phyloP scores from a whole-genome alignment of 306 rosid species.

The Clitoria ternatea region DNA sequence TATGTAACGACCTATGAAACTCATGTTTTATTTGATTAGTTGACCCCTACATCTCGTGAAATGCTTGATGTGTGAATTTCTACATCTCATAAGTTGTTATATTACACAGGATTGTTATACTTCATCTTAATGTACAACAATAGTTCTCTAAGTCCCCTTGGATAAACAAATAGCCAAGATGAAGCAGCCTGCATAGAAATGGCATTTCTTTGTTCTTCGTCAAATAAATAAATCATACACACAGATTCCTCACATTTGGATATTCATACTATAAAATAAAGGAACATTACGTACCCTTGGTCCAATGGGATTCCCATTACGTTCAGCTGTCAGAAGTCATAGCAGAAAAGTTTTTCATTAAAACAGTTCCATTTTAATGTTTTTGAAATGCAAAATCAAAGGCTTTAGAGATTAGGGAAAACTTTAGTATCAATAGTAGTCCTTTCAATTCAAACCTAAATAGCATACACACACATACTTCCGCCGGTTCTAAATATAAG shows the following conservation, averaged over 20 bases:
- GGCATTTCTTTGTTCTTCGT: not conserved
- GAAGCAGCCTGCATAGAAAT: conserved; percentile 41
- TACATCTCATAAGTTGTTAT: too few species aligned
- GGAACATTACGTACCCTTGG: conserved; percentile 9
- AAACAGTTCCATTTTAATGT: too few species aligned
- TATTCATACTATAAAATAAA: not conserved
- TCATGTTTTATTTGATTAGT: too few species aligned
- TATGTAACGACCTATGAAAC: too few species aligned
- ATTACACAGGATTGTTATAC: conserved; percentile 46
- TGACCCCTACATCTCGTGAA: too few species aligned
- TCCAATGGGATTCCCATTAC: conserved; percentile 13
- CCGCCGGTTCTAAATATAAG: too few species aligned
- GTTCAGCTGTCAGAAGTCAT: conserved; percentile 6
- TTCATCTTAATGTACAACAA: conserved; percentile 34
- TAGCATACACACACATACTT: too few species aligned
- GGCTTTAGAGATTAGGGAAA: not conserved
- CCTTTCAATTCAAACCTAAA: too few species aligned
- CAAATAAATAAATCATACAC: not conserved
- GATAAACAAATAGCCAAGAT: conserved; percentile 40
- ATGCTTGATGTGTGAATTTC: too few species aligned
- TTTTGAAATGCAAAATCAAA: not conserved
- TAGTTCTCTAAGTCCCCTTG: too few species aligned
- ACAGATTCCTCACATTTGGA: not conserved
- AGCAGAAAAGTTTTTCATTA: not conserved
- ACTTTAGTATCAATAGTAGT: too few species aligned